phyloP scores from a whole-genome alignment of 441 rosid genomes.

The Croton laevigatus region DNA sequence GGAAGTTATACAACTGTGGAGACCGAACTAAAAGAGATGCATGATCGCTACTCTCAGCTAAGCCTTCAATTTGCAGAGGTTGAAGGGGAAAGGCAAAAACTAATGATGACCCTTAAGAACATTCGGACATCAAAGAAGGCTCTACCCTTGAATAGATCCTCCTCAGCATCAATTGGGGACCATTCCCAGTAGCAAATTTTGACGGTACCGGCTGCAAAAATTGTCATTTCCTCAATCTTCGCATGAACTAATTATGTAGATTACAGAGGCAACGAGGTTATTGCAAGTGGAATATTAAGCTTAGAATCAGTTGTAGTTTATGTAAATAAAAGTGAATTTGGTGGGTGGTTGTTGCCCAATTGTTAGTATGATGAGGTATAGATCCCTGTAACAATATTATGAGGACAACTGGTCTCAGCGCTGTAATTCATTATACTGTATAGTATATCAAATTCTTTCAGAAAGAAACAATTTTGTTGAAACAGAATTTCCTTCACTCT shows the following conservation, averaged over 20 bases:
- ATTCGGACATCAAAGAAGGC: slow-evolving; percentile 72
- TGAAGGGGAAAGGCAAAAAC: slow-evolving; percentile 94
- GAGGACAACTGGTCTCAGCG: slow-evolving; percentile 14
- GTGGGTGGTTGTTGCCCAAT: slow-evolving; percentile 19
- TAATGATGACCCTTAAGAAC: slow-evolving; percentile 85
- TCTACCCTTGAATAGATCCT: slow-evolving; percentile 37
- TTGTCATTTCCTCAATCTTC: slow-evolving; percentile 9
- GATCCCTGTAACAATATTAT: slow-evolving; percentile 30
- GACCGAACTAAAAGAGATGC: slow-evolving; percentile 74
- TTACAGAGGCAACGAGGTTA: slow-evolving; percentile 4
- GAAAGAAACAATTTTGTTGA: slow-evolving; percentile 15
- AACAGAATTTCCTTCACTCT: not conserved
- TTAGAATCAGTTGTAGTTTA: slow-evolving; percentile 32
- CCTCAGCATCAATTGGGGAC: slow-evolving; percentile 55
- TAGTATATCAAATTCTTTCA: slow-evolving; percentile 33
- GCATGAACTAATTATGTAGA: slow-evolving; percentile 14
- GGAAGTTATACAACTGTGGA: slow-evolving; percentile 63
- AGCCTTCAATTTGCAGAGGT: slow-evolving; percentile 96
- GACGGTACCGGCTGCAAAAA: not conserved
- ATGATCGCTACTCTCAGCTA: slow-evolving; percentile 78
- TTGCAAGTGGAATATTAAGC: slow-evolving; percentile 16
- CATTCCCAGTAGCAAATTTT: slow-evolving; percentile 27
- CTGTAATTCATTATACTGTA: slow-evolving; percentile 34
- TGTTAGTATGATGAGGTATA: slow-evolving; percentile 30
- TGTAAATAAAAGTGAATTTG: slow-evolving; percentile 47